Percentiles rank a stretch among this genome's conserved stretches.
Evolutionary conservation across 1,284 basidiomycete species (phyloP).

Genomic region (Trametes hirsuta): DNA sequence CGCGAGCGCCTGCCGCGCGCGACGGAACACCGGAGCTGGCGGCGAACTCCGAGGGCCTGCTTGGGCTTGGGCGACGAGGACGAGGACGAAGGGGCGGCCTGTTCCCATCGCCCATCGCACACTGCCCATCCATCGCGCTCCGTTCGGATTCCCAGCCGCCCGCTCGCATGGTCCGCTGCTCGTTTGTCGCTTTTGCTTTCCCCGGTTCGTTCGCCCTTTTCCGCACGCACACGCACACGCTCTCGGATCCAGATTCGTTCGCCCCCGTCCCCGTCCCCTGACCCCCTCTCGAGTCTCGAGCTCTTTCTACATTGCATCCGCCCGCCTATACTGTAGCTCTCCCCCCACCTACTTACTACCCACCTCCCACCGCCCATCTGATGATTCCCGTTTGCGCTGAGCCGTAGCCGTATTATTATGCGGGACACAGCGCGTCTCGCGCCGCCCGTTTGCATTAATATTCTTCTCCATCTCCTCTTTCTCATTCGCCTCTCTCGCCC

Average conservation of each 20-base stretch:
- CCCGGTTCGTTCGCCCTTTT: background rate
- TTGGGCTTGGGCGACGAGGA: background rate
- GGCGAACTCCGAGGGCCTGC: background rate
- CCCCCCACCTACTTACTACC: no score
- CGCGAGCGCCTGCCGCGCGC: background rate
- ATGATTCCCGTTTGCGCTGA: no score
- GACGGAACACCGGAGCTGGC: background rate
- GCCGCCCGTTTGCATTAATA: no score
- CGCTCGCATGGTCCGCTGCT: no score
- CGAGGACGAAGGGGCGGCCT: background rate
- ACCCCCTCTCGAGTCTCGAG: no score
- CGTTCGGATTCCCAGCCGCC: background rate
- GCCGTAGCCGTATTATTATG: no score
- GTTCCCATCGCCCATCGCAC: background rate
- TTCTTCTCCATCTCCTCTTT: no score
- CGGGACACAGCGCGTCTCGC: no score
- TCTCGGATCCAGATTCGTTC: background rate
- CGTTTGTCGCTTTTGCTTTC: background rate
- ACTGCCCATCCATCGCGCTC: background rate
- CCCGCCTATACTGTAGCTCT: no score
- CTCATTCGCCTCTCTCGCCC: no score
- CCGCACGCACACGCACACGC: background rate
- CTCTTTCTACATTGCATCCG: no score
- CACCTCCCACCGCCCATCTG: no score
- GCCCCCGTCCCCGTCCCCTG: background rate